phyloP scores from a whole-genome alignment of 176 grass and related monocot genomes.

The Tillandsia leiboldiana region DNA sequence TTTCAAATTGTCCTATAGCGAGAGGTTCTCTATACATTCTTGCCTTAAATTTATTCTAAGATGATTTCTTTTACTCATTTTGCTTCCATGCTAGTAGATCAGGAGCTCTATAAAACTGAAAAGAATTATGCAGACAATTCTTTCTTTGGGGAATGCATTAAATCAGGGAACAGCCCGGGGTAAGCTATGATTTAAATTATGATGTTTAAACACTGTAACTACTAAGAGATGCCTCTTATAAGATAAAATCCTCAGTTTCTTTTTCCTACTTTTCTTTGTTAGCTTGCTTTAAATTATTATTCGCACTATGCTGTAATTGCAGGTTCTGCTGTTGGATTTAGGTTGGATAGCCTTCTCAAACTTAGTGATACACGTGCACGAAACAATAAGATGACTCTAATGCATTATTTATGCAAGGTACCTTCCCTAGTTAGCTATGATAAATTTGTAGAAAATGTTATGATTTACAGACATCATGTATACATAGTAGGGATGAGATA shows the following conservation, averaged over 20 bases:
- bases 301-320: slow-evolving; percentile 10
- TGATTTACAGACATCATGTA: too few species aligned
- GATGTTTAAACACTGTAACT: not conserved
- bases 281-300: not conserved
- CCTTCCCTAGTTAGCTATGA: slow-evolving; percentile 7
- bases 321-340: slow-evolving; percentile 99
- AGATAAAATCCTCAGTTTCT: not conserved
- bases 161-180: slow-evolving; percentile 99
- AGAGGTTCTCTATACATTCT: slow-evolving; percentile 8
- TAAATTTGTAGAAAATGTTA: too few species aligned
- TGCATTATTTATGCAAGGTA: slow-evolving; percentile 99
- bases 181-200: slow-evolving; percentile 36
- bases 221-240: not conserved
- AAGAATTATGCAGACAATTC: slow-evolving; percentile 99
- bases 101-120: slow-evolving; percentile 87
- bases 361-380: slow-evolving; percentile 87
- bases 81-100: slow-evolving; percentile 49
- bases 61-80: slow-evolving; percentile 12
- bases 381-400: slow-evolving; percentile 98
- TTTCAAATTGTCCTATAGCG: too few species aligned
- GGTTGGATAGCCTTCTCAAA: slow-evolving; percentile 98
- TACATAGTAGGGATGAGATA: too few species aligned
- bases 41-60: slow-evolving; percentile 16
- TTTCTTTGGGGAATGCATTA: slow-evolving; percentile 97
- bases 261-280: not conserved